These are phyloP conservation scores for Termitomyces sp. DNA, from an alignment of 768 basidiomycete genomes.

Conservation along the genomic window DNA sequence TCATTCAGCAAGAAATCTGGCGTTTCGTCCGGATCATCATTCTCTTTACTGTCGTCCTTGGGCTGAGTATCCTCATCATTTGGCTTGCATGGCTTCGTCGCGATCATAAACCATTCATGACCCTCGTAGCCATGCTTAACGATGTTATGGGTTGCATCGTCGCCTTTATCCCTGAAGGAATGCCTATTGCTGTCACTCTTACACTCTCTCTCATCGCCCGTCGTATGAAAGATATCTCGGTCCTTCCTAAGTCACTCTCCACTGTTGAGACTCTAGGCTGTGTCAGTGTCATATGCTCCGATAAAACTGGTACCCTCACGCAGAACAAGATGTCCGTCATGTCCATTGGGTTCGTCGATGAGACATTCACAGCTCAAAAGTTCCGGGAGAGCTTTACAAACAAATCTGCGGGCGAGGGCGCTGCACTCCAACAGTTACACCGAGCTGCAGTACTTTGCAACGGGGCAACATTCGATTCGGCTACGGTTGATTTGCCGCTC, in stretches of 20 bases:
- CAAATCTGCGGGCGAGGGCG: background rate
- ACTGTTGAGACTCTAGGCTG: conserved; percentile 66
- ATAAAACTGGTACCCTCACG: conserved; percentile 63
- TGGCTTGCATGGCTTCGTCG: conserved; percentile 39
- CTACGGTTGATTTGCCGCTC: conserved; percentile 17
- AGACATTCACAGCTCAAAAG: conserved; percentile 23
- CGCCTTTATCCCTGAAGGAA: conserved; percentile 39
- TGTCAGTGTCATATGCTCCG: conserved; percentile 46
- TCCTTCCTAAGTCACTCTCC: conserved; percentile 41
- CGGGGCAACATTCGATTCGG: conserved; percentile 43
- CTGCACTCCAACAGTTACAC: conserved; percentile 18
- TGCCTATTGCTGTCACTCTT: conserved; percentile 50
- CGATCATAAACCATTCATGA: conserved; percentile 39
- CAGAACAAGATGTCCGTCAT: conserved; percentile 55
- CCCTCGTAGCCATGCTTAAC: conserved; percentile 44
- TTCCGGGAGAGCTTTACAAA: conserved; percentile 10
- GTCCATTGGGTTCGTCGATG: conserved; percentile 33
- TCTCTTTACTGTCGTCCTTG: conserved; percentile 31
- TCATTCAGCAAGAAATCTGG: conserved; percentile 42
- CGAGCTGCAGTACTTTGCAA: conserved; percentile 50
- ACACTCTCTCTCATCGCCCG: conserved; percentile 28
- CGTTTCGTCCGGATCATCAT: conserved; percentile 51
- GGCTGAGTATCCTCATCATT: conserved; percentile 36
- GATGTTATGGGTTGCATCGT: conserved; percentile 46
- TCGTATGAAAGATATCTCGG: conserved; percentile 11